Percentiles rank a stretch among this genome's conserved stretches.
Evolutionary conservation across 169 alveolate species (phyloP).

Genomic region (Cryptosporidium xiaoi): DNA sequence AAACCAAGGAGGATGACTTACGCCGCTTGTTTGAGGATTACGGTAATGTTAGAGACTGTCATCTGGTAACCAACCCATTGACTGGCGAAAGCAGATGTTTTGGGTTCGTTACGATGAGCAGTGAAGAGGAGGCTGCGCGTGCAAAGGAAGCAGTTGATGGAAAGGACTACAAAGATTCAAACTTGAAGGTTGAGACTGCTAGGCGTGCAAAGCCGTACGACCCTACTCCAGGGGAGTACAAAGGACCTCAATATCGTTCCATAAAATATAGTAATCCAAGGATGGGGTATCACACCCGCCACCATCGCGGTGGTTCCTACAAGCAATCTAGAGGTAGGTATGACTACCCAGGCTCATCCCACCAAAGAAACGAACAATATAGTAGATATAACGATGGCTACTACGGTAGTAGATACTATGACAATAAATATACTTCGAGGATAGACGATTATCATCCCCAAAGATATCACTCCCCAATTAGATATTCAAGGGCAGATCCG

Average conservation of each 20-base stretch:
- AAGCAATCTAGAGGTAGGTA: conserved; percentile 53
- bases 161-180: conserved; percentile 73
- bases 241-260: conserved; percentile 74
- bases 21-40: conserved; percentile 58
- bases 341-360: conserved; percentile 62
- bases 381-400: conserved; percentile 62
- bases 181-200: conserved; percentile 67
- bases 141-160: conserved; percentile 71
- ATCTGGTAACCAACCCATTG: conserved; percentile 55
- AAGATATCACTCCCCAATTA: conserved; percentile 69
- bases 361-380: conserved; percentile 60
- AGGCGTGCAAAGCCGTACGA: conserved; percentile 74
- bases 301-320: conserved; percentile 59
- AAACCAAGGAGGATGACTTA: conserved; percentile 62
- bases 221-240: conserved; percentile 73
- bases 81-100: conserved; percentile 70
- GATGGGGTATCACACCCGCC: conserved; percentile 19
- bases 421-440: conserved; percentile 50
- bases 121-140: conserved; percentile 70
- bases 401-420: conserved; percentile 61
- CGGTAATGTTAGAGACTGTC: conserved; percentile 72
- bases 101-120: conserved; percentile 71
- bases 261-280: conserved; percentile 56
- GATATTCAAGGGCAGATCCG: conserved; percentile 74
- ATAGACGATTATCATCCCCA: conserved; percentile 50